Evolutionary conservation across 208 protist genomes (phyloP).

Genomic region (Strigomonas culicis): DNA sequence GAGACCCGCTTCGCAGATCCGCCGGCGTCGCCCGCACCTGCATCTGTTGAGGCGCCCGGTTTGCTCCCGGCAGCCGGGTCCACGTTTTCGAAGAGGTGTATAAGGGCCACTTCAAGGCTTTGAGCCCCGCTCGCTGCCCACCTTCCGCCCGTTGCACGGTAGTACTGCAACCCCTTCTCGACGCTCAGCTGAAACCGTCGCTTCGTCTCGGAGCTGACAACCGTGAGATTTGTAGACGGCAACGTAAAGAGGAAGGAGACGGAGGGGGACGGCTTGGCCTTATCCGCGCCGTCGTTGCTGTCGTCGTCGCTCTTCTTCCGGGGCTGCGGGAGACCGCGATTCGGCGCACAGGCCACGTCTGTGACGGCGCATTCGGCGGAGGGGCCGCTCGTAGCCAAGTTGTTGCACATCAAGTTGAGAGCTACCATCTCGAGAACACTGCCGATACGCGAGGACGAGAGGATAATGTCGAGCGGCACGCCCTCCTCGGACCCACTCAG

Average conservation of each 20-base stretch:
- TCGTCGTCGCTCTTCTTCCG: not conserved
- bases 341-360: not conserved
- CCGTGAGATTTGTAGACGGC: conserved; percentile 10
- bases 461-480: not conserved
- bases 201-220: conserved; percentile 3
- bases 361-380: not conserved
- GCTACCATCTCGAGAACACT: not conserved
- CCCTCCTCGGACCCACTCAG: not conserved
- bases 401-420: not conserved
- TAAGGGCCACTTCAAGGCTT: conserved; percentile 5
- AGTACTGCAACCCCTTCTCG: conserved; percentile 20
- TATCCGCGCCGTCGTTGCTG: not conserved
- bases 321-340: not conserved
- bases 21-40: not conserved
- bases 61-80: not conserved
- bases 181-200: conserved; percentile 13
- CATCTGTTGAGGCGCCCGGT: not conserved
- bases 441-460: not conserved
- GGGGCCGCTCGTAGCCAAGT: not conserved
- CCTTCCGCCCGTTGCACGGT: conserved; percentile 19
- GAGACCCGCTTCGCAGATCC: not conserved
- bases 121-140: conserved; percentile 13
- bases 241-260: conserved; percentile 21
- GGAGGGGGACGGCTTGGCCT: conserved; percentile 1
- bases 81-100: not conserved